A percentile compares a stretch with the other conserved stretches of the same genome.
Evolutionary conservation across 2,329 filamentous ascomycete species (phyloP).

Genomic region (Colletotrichum sp.): DNA sequence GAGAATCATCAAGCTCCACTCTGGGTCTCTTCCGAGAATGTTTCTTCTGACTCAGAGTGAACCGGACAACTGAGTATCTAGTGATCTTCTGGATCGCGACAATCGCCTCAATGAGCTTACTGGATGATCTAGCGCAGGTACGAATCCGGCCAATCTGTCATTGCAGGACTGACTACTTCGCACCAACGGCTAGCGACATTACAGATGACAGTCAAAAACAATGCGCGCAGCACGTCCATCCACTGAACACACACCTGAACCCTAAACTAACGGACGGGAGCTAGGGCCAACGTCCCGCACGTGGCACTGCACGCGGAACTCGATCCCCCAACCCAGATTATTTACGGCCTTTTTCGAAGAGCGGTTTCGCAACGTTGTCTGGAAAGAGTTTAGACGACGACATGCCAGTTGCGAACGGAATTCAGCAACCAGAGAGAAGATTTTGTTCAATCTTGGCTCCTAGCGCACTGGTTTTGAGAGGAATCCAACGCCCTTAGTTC

Average conservation of each 20-base stretch:
- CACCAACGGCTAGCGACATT: background rate
- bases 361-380: background rate
- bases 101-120: background rate
- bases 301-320: background rate
- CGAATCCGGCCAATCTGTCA: background rate
- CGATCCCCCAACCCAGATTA: background rate
- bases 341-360: background rate
- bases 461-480: background rate
- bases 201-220: background rate
- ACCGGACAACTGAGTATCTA: background rate
- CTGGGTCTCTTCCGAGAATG: background rate
- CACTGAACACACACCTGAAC: slow-evolving; percentile 8
- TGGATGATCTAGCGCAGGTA: background rate
- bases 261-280: background rate
- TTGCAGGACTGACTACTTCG: no score
- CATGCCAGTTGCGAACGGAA: background rate
- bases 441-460: background rate
- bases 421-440: background rate
- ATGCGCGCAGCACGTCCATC: background rate
- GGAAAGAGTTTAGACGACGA: background rate
- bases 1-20: background rate
- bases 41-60: background rate
- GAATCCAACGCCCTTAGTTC: background rate
- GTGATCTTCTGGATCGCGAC: background rate
- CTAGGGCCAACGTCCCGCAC: background rate